Conservation (phyloP, 352 stramenopile species). For the Blastocystis sp. region DNA sequence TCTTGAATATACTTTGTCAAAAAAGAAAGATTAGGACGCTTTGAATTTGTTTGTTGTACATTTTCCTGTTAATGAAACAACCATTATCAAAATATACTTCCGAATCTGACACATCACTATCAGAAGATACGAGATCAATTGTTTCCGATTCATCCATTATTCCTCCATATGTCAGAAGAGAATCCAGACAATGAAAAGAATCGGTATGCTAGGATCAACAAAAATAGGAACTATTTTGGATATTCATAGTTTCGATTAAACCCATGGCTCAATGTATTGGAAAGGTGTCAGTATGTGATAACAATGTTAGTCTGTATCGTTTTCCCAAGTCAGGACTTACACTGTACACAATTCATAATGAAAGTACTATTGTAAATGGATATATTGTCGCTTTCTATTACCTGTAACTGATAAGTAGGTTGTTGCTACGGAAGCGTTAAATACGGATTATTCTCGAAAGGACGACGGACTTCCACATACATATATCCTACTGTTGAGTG, state of each 20-base stretch:
- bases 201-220: neutral
- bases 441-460: conserved; percentile 16
- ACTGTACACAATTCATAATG: neutral
- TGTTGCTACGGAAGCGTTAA: conserved; percentile 57
- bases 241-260: neutral
- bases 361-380: conserved; percentile 11
- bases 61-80: no score
- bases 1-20: neutral
- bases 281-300: neutral
- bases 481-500: conserved; percentile 4
- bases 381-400: neutral
- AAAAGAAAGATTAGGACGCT: neutral
- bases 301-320: neutral
- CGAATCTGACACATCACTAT: neutral
- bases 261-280: neutral
- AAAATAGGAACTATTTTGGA: neutral
- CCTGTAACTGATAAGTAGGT: neutral
- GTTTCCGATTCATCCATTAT: neutral
- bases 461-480: conserved; percentile 68
- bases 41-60: no score
- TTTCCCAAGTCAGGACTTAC: neutral
- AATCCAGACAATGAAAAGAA: neutral
- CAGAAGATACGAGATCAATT: neutral
- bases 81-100: neutral
- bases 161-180: neutral